Percentiles rank a stretch among this genome's conserved stretches.
These are phyloP conservation scores for Fusarium longipes DNA, from an alignment of 2,329 filamentous ascomycete species.

Conservation along the genomic window DNA sequence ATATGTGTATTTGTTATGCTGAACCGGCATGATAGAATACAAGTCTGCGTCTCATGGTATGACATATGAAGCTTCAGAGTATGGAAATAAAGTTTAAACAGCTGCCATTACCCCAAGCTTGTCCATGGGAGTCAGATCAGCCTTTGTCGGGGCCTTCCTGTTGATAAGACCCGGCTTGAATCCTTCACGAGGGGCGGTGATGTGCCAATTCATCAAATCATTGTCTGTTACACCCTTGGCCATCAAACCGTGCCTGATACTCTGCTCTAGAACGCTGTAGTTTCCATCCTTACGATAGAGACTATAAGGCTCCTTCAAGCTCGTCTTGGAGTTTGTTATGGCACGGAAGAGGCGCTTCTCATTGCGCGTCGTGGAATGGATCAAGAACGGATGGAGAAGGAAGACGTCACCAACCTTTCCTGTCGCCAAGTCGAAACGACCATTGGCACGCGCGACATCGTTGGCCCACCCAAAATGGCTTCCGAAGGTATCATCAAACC, in stretches of 20 bases:
- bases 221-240: not conserved
- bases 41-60: too few species aligned
- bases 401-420: not conserved
- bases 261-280: not conserved
- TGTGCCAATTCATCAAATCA: not conserved
- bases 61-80: too few species aligned
- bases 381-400: not conserved
- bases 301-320: not conserved
- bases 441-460: not conserved
- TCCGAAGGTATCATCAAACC: not conserved
- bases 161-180: not conserved
- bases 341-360: not conserved
- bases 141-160: not conserved
- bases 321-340: not conserved
- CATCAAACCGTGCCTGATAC: not conserved
- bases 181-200: not conserved
- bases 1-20: too few species aligned
- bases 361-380: not conserved
- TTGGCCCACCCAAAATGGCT: not conserved
- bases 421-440: not conserved
- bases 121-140: not conserved
- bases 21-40: too few species aligned
- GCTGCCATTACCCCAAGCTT: not conserved
- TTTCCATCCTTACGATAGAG: not conserved
- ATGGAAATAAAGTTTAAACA: too few species aligned